Evolutionary conservation across 2,329 filamentous ascomycete genomes (phyloP).

Genomic region (Penicillium vulpinum): DNA sequence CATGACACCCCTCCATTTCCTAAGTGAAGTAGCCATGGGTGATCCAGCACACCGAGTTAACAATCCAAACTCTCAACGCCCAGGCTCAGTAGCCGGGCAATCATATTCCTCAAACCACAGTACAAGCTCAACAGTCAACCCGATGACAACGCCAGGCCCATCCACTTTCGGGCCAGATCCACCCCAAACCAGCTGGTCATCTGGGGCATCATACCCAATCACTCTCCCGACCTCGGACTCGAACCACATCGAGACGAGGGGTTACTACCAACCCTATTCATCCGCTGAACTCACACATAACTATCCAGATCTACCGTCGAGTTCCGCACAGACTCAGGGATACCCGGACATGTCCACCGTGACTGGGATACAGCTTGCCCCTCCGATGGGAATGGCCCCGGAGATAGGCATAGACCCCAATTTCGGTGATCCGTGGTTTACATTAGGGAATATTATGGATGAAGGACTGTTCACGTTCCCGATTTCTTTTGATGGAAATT

Average conservation of each 20-base stretch:
- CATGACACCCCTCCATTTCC: constrained; percentile 39
- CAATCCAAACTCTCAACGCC: neutral
- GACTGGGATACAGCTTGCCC: constrained; percentile 17
- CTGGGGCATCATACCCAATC: constrained; percentile 12
- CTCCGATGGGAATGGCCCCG: constrained; percentile 24
- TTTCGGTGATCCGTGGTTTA: constrained; percentile 32
- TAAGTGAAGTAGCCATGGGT: constrained; percentile 45
- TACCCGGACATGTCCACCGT: constrained; percentile 22
- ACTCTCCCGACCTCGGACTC: constrained; percentile 9
- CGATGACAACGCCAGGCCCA: neutral
- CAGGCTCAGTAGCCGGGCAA: neutral
- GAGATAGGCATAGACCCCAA: constrained; percentile 30
- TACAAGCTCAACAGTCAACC: constrained; percentile 4
- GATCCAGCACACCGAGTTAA: constrained; percentile 23
- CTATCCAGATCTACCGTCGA: constrained; percentile 6
- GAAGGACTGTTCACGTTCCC: constrained; percentile 35
- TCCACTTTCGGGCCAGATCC: neutral
- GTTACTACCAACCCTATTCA: constrained; percentile 12
- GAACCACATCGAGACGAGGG: constrained; percentile 3
- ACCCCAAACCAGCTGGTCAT: constrained; percentile 15
- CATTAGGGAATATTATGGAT: constrained; percentile 35
- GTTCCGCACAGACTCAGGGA: constrained; percentile 2
- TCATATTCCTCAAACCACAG: neutral
- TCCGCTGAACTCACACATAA: constrained; percentile 11
- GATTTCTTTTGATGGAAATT: constrained; percentile 23